Conservation (phyloP, 163 green algal species). For the Scenedesmus sp. region DNA sequence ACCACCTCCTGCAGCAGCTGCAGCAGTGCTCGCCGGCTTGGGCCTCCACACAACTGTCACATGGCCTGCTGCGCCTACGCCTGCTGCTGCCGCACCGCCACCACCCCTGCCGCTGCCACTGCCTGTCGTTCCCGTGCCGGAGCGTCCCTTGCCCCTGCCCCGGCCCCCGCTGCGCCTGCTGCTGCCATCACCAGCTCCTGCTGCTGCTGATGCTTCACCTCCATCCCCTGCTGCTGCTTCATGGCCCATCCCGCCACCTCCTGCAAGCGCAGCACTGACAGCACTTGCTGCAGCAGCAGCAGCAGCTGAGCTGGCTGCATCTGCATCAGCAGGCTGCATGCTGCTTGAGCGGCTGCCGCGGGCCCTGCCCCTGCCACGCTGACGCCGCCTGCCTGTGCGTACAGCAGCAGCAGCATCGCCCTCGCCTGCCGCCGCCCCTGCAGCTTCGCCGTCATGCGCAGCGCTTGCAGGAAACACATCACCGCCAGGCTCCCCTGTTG, state of each 20-base stretch:
- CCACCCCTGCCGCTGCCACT: not conserved
- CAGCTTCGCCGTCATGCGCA: not conserved
- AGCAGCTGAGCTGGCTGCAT: not conserved
- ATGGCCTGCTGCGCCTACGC: not conserved
- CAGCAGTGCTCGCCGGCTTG: not conserved
- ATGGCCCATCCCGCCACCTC: not conserved
- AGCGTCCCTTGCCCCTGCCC: not conserved
- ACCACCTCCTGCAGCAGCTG: not conserved
- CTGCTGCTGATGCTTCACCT: not conserved
- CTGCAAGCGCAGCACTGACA: not conserved
- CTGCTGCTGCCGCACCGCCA: not conserved
- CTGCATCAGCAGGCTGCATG: not conserved
- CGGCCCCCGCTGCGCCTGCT: constrained; percentile 9
- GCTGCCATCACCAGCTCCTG: not conserved
- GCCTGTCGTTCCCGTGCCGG: too few relatives aligned
- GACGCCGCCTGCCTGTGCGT: not conserved
- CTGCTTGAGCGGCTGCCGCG: not conserved
- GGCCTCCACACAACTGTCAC: constrained; percentile 46
- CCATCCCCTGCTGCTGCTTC: not conserved
- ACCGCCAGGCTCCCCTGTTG: not conserved
- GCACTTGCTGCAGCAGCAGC: not conserved
- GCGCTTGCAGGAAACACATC: not conserved
- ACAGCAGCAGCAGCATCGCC: not conserved
- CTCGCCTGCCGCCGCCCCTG: not conserved
- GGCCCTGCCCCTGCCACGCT: not conserved